Percentiles rank a stretch among this genome's conserved stretches.
Evolutionary conservation across 441 rosid genomes (phyloP).

Genomic region (Populus hybrid): DNA sequence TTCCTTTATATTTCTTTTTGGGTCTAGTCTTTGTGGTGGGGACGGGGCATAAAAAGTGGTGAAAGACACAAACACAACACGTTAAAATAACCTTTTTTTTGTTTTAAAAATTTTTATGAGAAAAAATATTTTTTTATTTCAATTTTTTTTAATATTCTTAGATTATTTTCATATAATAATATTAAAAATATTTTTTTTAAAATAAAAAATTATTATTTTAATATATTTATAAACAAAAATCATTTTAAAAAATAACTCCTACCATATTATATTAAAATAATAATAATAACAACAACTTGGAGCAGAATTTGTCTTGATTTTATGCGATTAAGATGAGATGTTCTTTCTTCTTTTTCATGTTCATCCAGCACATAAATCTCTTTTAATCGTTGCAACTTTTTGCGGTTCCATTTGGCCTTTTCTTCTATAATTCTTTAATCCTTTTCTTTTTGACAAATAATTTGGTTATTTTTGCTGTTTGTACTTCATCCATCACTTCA

Average conservation of each 20-base stretch:
- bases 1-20: background rate
- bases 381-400: no score
- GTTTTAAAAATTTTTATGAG: no score
- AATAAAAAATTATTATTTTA: no score
- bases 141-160: no score
- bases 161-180: no score
- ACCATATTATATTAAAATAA: background rate
- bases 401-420: background rate
- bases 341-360: conserved; percentile 2
- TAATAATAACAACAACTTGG: background rate
- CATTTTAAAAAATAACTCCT: no score
- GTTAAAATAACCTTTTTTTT: no score
- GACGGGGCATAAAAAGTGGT: conserved; percentile 1
- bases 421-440: background rate
- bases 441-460: background rate
- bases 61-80: background rate
- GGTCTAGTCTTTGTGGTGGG: background rate
- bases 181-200: no score
- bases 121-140: no score
- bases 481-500: background rate
- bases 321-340: conserved; percentile 5
- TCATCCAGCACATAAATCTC: no score
- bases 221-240: no score
- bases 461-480: background rate
- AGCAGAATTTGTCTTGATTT: background rate